Evolutionary conservation across 352 stramenopile genomes (phyloP), one percentile per base, ranked within the genome.

Genomic region (Elongisporangium undulatum): DNA sequence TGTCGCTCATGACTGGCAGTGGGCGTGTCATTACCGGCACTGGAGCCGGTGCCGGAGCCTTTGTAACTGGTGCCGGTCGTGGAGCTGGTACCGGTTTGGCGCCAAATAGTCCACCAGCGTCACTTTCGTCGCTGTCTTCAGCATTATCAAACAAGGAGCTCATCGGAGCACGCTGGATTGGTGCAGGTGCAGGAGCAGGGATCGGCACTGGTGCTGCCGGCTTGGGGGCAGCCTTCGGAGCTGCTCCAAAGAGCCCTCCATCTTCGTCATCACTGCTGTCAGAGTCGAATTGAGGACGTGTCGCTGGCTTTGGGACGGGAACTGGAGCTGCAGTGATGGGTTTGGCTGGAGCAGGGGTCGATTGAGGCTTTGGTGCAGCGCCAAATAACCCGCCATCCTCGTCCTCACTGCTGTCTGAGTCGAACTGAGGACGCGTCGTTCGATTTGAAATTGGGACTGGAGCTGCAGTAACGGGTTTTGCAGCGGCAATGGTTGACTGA

Each of bases 91-190:
- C 16, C 49, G 61, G 61, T 51, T 54, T 62, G 29, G 15, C 38
- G 19, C 55, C 71, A 61, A 79, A 79, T 2, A 79, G 56, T 0
- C 69, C 73, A 38, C 68, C 72, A 20, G 80, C 68, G 41, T 87
- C 72, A 26, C 72, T 87, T 45, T 77, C 71, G 23, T 86, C 73
- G 23, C 73, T 83, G 49, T 82, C 72, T 29, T 74, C 66, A 24
- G 75, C 70, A 39, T 82, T 69, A 38, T 75, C 72, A 53, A 92
- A 92, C 19, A 92, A 61, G 1, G 77, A 73, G 16, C 60, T 69
- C 56, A 85, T 83, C 7, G 62, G 17, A 16, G 71, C 53, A 9
- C 56, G 63, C 23, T 72, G 63, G n/a, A 58, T 48, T n/a, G 64
- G 63, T 4, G 55, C 53, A 17, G 56, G 24, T 9, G 53, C 53